A percentile compares a stretch with the other conserved stretches of the same genome.
These are phyloP conservation scores for Meredithiella fracta DNA, from an alignment of 2,329 filamentous ascomycete species.

Conservation along the genomic window DNA sequence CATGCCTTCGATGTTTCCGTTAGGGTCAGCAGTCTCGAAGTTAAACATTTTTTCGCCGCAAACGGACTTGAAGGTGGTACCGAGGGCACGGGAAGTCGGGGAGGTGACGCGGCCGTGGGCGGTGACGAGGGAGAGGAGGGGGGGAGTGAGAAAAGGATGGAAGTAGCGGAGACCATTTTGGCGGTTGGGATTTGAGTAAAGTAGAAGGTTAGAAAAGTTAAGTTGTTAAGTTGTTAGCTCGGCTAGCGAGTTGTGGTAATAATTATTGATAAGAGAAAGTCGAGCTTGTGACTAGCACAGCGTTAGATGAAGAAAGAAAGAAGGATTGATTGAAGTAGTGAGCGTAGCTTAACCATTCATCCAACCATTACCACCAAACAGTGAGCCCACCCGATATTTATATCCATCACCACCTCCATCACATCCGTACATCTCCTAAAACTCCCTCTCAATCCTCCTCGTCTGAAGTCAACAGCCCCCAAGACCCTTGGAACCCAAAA, in stretches of 20 bases:
- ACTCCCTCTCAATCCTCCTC: too few relatives aligned
- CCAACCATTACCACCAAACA: too few relatives aligned
- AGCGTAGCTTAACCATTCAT: background rate
- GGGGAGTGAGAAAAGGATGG: conserved; percentile 6
- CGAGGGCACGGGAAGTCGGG: conserved; percentile 26
- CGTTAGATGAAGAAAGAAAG: conserved; percentile 4
- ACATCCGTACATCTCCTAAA: too few relatives aligned
- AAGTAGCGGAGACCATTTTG: conserved; percentile 11
- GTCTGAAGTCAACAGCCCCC: background rate
- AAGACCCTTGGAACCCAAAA: background rate
- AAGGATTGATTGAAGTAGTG: background rate
- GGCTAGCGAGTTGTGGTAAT: conserved; percentile 4
- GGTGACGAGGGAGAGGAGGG: conserved; percentile 19
- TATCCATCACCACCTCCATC: too few relatives aligned
- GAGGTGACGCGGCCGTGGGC: conserved; percentile 29
- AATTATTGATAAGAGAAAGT: background rate
- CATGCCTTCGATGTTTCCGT: conserved; percentile 25
- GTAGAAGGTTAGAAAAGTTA: background rate
- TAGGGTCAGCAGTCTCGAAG: conserved; percentile 22
- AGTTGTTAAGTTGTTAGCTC: too few relatives aligned
- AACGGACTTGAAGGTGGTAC: conserved; percentile 26
- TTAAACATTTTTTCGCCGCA: conserved; percentile 28
- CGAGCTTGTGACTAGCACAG: background rate
- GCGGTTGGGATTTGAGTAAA: background rate
- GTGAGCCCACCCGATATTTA: too few relatives aligned